These are phyloP conservation scores for Mortierella antarctica DNA, from an alignment of 192 early-diverging fungal species.

Conservation along the genomic window DNA sequence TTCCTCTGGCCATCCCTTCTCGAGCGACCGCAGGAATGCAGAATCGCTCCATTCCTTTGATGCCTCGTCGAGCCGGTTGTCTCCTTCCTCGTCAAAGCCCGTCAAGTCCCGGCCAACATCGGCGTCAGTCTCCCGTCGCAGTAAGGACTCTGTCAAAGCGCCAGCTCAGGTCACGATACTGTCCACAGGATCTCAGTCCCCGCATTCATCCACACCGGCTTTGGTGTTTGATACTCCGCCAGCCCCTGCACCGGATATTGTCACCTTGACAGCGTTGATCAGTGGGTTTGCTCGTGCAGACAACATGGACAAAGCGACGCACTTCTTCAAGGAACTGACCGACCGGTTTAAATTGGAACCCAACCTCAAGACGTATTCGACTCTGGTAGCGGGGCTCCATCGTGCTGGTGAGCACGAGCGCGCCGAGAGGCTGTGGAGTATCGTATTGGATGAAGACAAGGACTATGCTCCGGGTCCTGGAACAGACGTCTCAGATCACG, in stretches of 20 bases:
- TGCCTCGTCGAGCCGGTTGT: no score
- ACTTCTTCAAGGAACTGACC: slow-evolving; percentile 40
- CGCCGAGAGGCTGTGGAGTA: slow-evolving; percentile 38
- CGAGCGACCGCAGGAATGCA: no score
- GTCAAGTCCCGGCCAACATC: slow-evolving; percentile 8
- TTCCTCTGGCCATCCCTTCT: no score
- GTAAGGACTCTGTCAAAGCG: background rate
- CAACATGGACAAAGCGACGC: slow-evolving; percentile 26
- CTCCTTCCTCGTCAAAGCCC: slow-evolving; percentile 12
- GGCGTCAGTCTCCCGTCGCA: background rate
- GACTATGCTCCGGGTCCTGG: background rate
- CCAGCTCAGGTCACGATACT: background rate
- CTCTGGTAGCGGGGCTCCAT: slow-evolving; percentile 29
- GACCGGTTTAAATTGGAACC: slow-evolving; percentile 26
- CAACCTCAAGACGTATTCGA: slow-evolving; percentile 45
- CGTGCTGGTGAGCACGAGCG: slow-evolving; percentile 24
- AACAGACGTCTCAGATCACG: background rate
- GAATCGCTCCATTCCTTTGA: no score
- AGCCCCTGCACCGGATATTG: slow-evolving; percentile 28
- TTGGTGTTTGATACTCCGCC: background rate
- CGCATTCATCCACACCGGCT: background rate
- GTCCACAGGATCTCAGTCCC: background rate
- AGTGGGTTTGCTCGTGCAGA: slow-evolving; percentile 30
- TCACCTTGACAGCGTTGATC: slow-evolving; percentile 36
- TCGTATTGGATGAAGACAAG: slow-evolving; percentile 22